Percentiles rank a stretch among this genome's conserved stretches.
Conservation (phyloP, 495 filamentous ascomycete genomes). For the Xylaria palmicola region DNA sequence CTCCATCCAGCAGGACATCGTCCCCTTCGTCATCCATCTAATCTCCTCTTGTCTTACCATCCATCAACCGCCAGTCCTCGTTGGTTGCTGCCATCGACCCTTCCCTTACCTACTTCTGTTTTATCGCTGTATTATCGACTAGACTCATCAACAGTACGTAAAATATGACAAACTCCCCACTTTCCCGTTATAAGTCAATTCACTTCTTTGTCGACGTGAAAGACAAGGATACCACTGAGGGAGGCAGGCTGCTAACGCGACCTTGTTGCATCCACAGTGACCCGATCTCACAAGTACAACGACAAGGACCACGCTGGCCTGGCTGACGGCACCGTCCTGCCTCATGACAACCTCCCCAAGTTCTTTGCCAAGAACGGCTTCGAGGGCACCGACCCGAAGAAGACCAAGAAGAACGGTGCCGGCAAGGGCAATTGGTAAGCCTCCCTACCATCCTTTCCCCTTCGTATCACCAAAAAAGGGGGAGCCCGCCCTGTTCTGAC, state of each 20-base stretch:
- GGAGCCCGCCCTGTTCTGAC: no score
- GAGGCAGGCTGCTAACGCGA: not conserved
- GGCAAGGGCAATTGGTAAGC: constrained; percentile 93
- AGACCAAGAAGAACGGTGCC: constrained; percentile 93
- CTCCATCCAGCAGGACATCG: no score
- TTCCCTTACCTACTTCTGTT: not conserved
- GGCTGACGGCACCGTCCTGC: constrained; percentile 58
- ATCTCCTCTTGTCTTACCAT: not conserved
- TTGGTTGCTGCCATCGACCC: not conserved
- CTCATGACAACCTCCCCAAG: constrained; percentile 75
- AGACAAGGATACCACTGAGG: not conserved
- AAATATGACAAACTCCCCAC: not conserved
- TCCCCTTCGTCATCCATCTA: constrained; percentile 7
- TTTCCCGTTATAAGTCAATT: not conserved
- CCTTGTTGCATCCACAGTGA: constrained; percentile 60
- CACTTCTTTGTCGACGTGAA: not conserved
- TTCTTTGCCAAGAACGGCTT: constrained; percentile 90
- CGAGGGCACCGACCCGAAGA: constrained; percentile 78
- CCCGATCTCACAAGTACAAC: constrained; percentile 88
- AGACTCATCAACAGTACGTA: constrained; percentile 9
- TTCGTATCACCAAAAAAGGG: no score
- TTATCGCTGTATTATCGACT: no score
- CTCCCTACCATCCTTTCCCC: no score
- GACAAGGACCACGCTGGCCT: constrained; percentile 80
- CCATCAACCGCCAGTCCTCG: not conserved